Evolutionary conservation across 108 stramenopile genomes (phyloP), one percentile per base, ranked within the genome.

Genomic region (Nitzschia palea): DNA sequence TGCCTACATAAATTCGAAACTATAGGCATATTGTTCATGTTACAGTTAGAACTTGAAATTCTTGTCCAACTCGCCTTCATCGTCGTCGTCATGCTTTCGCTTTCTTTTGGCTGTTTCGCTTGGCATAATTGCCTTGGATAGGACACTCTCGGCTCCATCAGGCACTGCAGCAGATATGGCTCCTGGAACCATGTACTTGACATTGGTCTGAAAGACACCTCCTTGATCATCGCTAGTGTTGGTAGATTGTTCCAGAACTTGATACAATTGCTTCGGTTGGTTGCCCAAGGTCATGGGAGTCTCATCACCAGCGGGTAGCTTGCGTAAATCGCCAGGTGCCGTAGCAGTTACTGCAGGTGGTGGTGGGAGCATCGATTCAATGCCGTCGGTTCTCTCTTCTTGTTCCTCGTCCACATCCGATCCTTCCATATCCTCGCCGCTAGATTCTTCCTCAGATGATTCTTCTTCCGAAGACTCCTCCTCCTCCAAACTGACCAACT

Each of bases 1-100:
- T n/a, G n/a, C n/a, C n/a, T n/a, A n/a, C n/a, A n/a, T n/a, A n/a
- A n/a, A n/a, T n/a, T n/a, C n/a, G n/a, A n/a, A n/a, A n/a, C n/a
- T n/a, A n/a, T n/a, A n/a, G n/a, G n/a, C n/a, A n/a, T n/a, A n/a
- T n/a, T n/a, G n/a, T n/a, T n/a, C n/a, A n/a, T n/a, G n/a, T n/a
- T n/a, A n/a, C n/a, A n/a, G 50, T 79, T 85, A 96, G 77, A 96
- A 96, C 61, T 96, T 96, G 78, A 94, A 96, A 47, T 87, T 89
- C 68, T 92, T 90, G 14, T 77, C 88, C 47, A 88, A 50, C 20
- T 88, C 91, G 29, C 82, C 89, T 0, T 87, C 86, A 29, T 89
- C 93, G 31, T 91, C 89, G n/a, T 87, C 87, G 37, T 90, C 89
- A 35, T 53, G 55, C 31, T 88, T 80, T 55, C 79, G 77, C 65